Conservation (phyloP, 1,284 basidiomycete species). For the Ustilago cynodontis region DNA sequence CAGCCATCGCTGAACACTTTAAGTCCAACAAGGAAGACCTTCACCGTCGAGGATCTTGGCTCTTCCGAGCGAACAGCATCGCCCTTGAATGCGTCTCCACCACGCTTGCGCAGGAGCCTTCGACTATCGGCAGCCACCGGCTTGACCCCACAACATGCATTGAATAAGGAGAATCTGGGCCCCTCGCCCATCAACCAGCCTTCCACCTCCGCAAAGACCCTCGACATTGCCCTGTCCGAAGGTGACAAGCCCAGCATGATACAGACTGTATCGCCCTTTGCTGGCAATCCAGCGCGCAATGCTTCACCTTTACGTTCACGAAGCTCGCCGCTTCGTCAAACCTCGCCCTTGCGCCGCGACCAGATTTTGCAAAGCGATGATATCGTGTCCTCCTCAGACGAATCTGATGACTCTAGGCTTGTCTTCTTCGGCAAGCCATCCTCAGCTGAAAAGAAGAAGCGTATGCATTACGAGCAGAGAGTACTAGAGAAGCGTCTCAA, state of each 20-base stretch:
- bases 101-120: constrained; percentile 32
- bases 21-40: constrained; percentile 1
- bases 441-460: constrained; percentile 48
- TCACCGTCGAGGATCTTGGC: not conserved
- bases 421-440: constrained; percentile 57
- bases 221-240: constrained; percentile 17
- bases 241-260: constrained; percentile 13
- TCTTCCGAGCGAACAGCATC: constrained; percentile 10
- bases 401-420: constrained; percentile 40
- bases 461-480: constrained; percentile 48
- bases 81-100: constrained; percentile 13
- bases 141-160: constrained; percentile 10
- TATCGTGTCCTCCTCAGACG: constrained; percentile 33
- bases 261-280: constrained; percentile 7
- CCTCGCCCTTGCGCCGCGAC: constrained; percentile 21
- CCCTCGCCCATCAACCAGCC: constrained; percentile 3
- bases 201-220: constrained; percentile 35
- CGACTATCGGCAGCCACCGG: constrained; percentile 29
- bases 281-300: constrained; percentile 12
- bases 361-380: constrained; percentile 13
- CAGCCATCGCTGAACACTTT: not conserved
- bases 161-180: constrained; percentile 34
- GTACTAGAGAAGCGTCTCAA: constrained; percentile 46
- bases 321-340: constrained; percentile 23
- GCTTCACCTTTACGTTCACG: constrained; percentile 22